Base-by-base conservation (phyloP, 1,284 basidiomycete genomes). In the Irpex rosettiformis region DNA sequence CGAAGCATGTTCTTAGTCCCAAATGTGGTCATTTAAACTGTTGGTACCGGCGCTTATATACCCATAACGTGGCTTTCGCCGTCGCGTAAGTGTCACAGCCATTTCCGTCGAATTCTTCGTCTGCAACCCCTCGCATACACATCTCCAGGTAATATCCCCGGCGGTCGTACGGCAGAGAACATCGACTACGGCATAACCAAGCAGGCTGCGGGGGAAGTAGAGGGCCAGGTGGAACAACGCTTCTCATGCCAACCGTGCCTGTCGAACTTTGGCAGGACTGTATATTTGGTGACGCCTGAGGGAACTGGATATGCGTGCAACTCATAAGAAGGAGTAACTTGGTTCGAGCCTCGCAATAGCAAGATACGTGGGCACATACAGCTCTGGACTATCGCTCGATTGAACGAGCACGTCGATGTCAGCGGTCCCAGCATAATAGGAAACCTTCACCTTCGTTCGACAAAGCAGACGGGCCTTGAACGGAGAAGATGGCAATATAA, bases 1-100 rank as follows among this genome's bases (percentile, higher is more conserved):
- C 52, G 53, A 58, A 55, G 52, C 57, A 52, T 40, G 51, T 58
- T 58, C 48, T 22, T 58, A 43, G 57, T 58, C 43, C 45, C 56
- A 42, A 56, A 56, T 30, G 27, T 45, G 47, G 45, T 24, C 18
- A 21, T 18, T 18, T 47, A 47, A 21, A 29, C 11, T 10, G 27
- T 7, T 51, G 10, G 48, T 18, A 27, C 18, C 24, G 48, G 48
- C 48, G 48, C 48, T 51, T 11, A 24, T 37, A 21, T 18, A n/a
- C 45, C 18, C 45, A 21, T 18, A 18, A 47, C 45, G 45, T 47
- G 45, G 45, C 22, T 18, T 47, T n/a, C n/a, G n/a, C n/a, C 43
- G 8, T 6, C 43, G 13, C 11, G 18, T 18, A 22, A 10, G 43
- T 22, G 43, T 18, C 21, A 6, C 21, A 5, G 8, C 43, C 33